A percentile compares a stretch with the other conserved stretches of the same genome.
Conservation (phyloP, 495 filamentous ascomycete species). For the Podospora didyma region DNA sequence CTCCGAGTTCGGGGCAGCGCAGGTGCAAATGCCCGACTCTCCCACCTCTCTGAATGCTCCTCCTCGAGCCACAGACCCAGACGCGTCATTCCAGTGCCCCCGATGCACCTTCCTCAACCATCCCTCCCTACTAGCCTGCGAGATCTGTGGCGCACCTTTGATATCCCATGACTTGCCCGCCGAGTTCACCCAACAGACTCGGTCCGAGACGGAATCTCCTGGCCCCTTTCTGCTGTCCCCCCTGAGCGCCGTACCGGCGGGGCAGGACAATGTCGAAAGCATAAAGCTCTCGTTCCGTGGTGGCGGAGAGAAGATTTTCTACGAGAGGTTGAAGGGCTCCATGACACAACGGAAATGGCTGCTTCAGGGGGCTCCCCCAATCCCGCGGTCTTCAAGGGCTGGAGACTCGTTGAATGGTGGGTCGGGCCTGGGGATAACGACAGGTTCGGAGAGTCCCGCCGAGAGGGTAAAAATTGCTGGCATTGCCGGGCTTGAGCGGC, state of each 20-base stretch:
- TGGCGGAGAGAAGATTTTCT: slow-evolving; percentile 86
- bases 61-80: slow-evolving; percentile 19
- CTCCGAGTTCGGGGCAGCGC: slow-evolving; percentile 10
- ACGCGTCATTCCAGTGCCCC: slow-evolving; percentile 64
- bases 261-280: slow-evolving; percentile 46
- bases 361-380: slow-evolving; percentile 83
- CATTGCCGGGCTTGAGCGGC: slow-evolving; percentile 86
- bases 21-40: background rate
- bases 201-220: slow-evolving; percentile 64
- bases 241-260: slow-evolving; percentile 13
- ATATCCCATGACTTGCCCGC: slow-evolving; percentile 51
- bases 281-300: slow-evolving; percentile 89
- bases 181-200: slow-evolving; percentile 32
- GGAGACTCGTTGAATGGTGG: background rate
- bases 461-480: slow-evolving; percentile 65
- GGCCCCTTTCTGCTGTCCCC: slow-evolving; percentile 57
- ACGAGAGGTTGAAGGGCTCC: slow-evolving; percentile 79
- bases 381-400: slow-evolving; percentile 61
- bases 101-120: slow-evolving; percentile 95
- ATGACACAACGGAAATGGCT: slow-evolving; percentile 96
- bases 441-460: slow-evolving; percentile 38
- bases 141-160: slow-evolving; percentile 84
- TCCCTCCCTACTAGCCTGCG: slow-evolving; percentile 77
- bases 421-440: slow-evolving; percentile 48
- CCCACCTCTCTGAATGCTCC: background rate